A percentile compares a stretch with the other conserved stretches of the same genome.
Conservation (phyloP, 306 rosid genomes). For the Rubus idaeus region DNA sequence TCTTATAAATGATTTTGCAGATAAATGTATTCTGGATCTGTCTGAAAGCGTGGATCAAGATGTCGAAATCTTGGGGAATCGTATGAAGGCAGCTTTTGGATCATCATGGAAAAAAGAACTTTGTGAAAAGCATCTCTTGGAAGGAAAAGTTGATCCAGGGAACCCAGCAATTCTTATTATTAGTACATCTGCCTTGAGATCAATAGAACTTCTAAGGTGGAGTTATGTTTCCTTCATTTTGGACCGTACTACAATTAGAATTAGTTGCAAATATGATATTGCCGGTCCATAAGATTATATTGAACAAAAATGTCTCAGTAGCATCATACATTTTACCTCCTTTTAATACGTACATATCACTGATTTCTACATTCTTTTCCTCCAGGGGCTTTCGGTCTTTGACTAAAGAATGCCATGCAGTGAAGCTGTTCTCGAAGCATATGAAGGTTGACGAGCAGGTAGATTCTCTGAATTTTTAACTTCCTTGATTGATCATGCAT, state of each 20-base stretch:
- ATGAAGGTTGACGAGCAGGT: slow-evolving; percentile 89
- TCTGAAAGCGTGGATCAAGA: slow-evolving; percentile 41
- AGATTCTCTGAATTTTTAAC: neutral
- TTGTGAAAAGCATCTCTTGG: slow-evolving; percentile 44
- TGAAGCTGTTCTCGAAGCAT: slow-evolving; percentile 85
- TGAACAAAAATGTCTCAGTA: neutral
- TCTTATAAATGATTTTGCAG: slow-evolving; percentile 24
- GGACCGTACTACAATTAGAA: neutral
- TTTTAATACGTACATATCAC: neutral
- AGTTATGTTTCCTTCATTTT: neutral
- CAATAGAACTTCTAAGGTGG: slow-evolving; percentile 72
- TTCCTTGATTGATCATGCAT: neutral
- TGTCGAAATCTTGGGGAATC: slow-evolving; percentile 34
- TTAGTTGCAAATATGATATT: neutral
- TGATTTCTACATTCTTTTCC: slow-evolving; percentile 14
- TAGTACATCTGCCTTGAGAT: slow-evolving; percentile 70
- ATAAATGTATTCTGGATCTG: slow-evolving; percentile 46
- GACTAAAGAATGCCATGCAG: slow-evolving; percentile 68
- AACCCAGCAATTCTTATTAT: slow-evolving; percentile 70
- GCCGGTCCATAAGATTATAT: neutral
- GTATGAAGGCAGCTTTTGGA: slow-evolving; percentile 68
- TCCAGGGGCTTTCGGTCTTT: slow-evolving; percentile 64
- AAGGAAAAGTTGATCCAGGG: slow-evolving; percentile 52
- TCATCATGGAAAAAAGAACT: slow-evolving; percentile 63
- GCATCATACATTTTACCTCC: neutral